phyloP scores from a whole-genome alignment of 495 filamentous ascomycete genomes.

The Penicillium atrosanguineum region DNA sequence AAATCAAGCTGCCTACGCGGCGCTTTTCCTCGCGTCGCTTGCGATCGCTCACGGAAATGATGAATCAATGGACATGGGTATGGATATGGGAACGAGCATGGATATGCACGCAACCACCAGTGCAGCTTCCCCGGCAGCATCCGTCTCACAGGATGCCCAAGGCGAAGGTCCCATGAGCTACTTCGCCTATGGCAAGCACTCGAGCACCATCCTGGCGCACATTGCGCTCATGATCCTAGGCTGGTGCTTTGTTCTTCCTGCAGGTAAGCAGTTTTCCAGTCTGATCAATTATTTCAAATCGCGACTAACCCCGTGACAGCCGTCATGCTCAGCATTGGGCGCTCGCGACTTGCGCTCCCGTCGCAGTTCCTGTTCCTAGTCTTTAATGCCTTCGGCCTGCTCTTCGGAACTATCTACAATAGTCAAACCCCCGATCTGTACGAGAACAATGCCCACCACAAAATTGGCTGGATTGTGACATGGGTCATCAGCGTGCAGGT shows the following conservation, averaged over 20 bases:
- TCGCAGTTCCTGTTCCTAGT: constrained; percentile 74
- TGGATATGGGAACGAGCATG: constrained; percentile 42
- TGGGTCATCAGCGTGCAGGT: constrained; percentile 69
- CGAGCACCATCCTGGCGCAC: constrained; percentile 69
- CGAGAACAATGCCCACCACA: constrained; percentile 82
- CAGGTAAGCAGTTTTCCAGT: constrained; percentile 55
- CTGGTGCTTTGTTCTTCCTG: constrained; percentile 83
- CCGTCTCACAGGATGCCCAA: neutral
- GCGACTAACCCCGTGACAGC: constrained; percentile 41
- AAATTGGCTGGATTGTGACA: constrained; percentile 82
- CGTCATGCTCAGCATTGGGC: constrained; percentile 80
- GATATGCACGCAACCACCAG: constrained; percentile 17
- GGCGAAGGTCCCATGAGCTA: constrained; percentile 58
- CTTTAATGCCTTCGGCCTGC: constrained; percentile 66
- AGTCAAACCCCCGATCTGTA: constrained; percentile 84
- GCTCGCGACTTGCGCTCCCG: constrained; percentile 70
- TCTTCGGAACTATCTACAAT: constrained; percentile 77
- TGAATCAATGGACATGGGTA: constrained; percentile 34
- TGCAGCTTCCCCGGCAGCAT: constrained; percentile 31
- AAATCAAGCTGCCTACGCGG: constrained; percentile 31
- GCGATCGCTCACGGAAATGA: constrained; percentile 40
- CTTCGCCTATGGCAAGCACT: constrained; percentile 67
- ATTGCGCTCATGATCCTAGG: constrained; percentile 73
- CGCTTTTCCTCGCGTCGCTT: constrained; percentile 31
- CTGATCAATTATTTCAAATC: neutral